Evolutionary conservation across 2,329 filamentous ascomycete genomes (phyloP), one percentile per base, ranked within the genome.

Genomic region (Neofusicoccum cordaticola): DNA sequence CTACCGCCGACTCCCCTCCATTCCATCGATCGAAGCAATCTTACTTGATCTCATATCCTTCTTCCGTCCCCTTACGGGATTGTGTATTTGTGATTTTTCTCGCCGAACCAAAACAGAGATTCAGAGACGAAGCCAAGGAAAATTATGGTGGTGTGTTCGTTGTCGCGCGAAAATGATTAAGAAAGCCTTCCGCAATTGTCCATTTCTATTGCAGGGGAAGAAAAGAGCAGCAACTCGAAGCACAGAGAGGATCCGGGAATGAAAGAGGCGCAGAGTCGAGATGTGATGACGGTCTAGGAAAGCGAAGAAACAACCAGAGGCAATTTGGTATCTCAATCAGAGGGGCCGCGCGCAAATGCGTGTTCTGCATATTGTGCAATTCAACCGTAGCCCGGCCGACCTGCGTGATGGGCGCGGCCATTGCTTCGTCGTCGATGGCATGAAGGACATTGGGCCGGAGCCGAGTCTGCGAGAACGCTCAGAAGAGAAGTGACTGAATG

Each of bases 251-350:
- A 17, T 17, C n/a, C 34, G 35, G 52, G 27, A 34, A 44, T 17
- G n/a, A 31, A 47, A n/a, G 17, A 22, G 57, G 39, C 13, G 52
- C 34, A 56, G 52, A 50, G 56, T 31, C 22, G 41, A 44, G 39
- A 34, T 11, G 12, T 19, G n/a, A 17, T 15, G 31, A 53, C 37
- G 37, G 31, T 45, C 22, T 35, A 35, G 31, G 39, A 37, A 47
- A 47, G 4, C 42, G 19, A 8, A 19, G 17, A 35, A 60, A 60
- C 31, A 51, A 3, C 42, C 27, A 13, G 57, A 22, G n/a, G 44
- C 58, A 62, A 62, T 42, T 51, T 62, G 44, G 58, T 62, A 51
- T 62, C 58, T 62, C 58, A n/a, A 62, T 51, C 34, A 34, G 12
- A 39, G 15, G 45, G 34, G 27, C 17, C 15, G 47, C 34, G 34